These are phyloP conservation scores for Phoma sp. DNA, from an alignment of 2,329 filamentous ascomycete genomes.

Conservation along the genomic window DNA sequence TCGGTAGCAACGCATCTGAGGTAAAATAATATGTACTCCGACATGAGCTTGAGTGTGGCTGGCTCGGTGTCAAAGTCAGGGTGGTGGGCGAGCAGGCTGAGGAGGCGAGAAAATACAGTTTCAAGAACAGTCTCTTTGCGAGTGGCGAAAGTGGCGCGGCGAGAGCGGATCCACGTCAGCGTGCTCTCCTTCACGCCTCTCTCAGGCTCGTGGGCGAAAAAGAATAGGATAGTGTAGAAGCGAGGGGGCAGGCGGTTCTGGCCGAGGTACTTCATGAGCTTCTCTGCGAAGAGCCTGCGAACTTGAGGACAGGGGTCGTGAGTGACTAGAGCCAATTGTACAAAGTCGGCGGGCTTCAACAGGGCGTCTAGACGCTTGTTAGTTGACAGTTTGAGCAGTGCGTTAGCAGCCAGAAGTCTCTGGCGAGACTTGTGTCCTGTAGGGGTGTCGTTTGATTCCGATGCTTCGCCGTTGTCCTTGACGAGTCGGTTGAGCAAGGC, in stretches of 20 bases:
- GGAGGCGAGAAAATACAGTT: slow-evolving; percentile 77
- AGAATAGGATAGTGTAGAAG: slow-evolving; percentile 89
- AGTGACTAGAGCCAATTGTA: slow-evolving; percentile 78
- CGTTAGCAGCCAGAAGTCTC: slow-evolving; percentile 79
- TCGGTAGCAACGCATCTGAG: slow-evolving; percentile 82
- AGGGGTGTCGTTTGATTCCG: slow-evolving; percentile 75
- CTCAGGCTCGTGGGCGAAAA: slow-evolving; percentile 89
- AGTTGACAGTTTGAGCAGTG: slow-evolving; percentile 82
- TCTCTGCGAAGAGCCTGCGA: slow-evolving; percentile 78
- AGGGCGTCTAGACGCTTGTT: slow-evolving; percentile 78
- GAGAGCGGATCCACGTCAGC: slow-evolving; percentile 87
- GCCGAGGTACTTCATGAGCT: slow-evolving; percentile 89
- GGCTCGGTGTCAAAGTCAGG: slow-evolving; percentile 76
- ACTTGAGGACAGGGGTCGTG: slow-evolving; percentile 80
- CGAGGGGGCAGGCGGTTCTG: slow-evolving; percentile 72
- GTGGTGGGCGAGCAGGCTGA: slow-evolving; percentile 91
- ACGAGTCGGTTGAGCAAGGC: slow-evolving; percentile 81
- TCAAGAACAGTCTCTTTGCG: slow-evolving; percentile 72
- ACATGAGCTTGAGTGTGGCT: slow-evolving; percentile 79
- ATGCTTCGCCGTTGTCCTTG: slow-evolving; percentile 78
- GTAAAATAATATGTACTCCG: slow-evolving; percentile 90
- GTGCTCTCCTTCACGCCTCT: slow-evolving; percentile 75
- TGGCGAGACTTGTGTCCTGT: slow-evolving; percentile 80
- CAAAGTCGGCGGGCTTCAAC: slow-evolving; percentile 77
- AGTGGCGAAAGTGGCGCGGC: slow-evolving; percentile 70